Evolutionary conservation across 306 rosid species (phyloP).

Genomic region (Erythrophleum fordii): DNA sequence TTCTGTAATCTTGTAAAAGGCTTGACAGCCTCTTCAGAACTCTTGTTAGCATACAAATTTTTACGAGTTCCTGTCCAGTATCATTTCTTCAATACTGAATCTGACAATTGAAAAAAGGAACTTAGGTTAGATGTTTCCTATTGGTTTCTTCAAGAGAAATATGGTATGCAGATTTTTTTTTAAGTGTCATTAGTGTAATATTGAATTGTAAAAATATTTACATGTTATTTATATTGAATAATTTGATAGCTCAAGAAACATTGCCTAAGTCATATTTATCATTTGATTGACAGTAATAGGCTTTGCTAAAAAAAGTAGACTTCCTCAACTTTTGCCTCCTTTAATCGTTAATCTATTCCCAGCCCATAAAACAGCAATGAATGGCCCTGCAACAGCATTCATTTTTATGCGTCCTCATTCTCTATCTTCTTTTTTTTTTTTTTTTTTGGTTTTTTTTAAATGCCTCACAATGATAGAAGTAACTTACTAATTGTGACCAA

Average conservation of each 20-base stretch:
- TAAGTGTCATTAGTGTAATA: neutral
- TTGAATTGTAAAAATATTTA: neutral
- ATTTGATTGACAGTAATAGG: neutral
- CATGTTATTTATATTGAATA: neutral
- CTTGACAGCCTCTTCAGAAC: slow-evolving; percentile 33
- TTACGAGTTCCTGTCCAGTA: neutral
- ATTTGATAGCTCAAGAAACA: neutral
- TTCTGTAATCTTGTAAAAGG: slow-evolving; percentile 38
- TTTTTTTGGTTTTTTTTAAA: no score
- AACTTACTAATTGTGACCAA: no score
- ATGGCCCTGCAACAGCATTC: neutral
- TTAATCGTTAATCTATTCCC: neutral
- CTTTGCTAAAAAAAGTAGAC: no score
- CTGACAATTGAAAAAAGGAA: neutral
- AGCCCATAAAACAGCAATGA: neutral
- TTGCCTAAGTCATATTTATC: neutral
- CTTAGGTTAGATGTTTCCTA: neutral
- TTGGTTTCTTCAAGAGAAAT: neutral
- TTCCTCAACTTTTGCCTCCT: neutral
- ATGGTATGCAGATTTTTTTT: neutral
- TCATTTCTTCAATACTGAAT: neutral
- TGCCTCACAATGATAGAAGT: no score
- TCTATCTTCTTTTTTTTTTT: neutral
- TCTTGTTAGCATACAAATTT: slow-evolving; percentile 21
- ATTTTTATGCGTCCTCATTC: neutral